Conservation (phyloP, 1,284 basidiomycete species). For the Bjerkandera adusta region DNA sequence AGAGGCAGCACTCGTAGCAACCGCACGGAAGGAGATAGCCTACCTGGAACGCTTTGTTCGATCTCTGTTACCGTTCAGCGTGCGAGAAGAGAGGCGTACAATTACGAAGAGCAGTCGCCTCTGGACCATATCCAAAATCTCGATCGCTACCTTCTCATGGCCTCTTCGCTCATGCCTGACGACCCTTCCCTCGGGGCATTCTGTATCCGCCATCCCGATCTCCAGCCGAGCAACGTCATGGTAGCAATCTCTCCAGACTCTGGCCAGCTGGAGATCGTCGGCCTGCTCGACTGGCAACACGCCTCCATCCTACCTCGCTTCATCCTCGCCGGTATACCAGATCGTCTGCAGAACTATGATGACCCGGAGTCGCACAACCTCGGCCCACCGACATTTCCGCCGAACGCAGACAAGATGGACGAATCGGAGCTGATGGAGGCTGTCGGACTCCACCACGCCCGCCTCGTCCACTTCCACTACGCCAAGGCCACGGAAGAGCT, state of each 20-base stretch:
- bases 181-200: constrained; percentile 29
- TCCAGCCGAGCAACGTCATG: constrained; percentile 36
- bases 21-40: constrained; percentile 47
- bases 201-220: constrained; percentile 38
- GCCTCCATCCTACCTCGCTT: constrained; percentile 45
- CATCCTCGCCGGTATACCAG: constrained; percentile 39
- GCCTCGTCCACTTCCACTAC: constrained; percentile 46
- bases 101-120: constrained; percentile 48
- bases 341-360: constrained; percentile 38
- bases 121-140: constrained; percentile 39
- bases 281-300: constrained; percentile 46
- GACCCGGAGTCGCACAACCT: constrained; percentile 35
- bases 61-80: constrained; percentile 48
- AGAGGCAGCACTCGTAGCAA: constrained; percentile 43
- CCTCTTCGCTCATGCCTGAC: constrained; percentile 36
- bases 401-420: constrained; percentile 32
- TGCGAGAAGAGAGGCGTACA: constrained; percentile 40
- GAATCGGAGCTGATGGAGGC: constrained; percentile 29
- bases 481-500: constrained; percentile 36
- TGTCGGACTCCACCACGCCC: constrained; percentile 34
- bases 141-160: constrained; percentile 35
- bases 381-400: constrained; percentile 35
- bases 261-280: constrained; percentile 25
- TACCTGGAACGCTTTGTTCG: constrained; percentile 48
- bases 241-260: constrained; percentile 33